Evolutionary conservation across 2,329 filamentous ascomycete genomes (phyloP), one percentile per base, ranked within the genome.

Genomic region (Alternaria atra): DNA sequence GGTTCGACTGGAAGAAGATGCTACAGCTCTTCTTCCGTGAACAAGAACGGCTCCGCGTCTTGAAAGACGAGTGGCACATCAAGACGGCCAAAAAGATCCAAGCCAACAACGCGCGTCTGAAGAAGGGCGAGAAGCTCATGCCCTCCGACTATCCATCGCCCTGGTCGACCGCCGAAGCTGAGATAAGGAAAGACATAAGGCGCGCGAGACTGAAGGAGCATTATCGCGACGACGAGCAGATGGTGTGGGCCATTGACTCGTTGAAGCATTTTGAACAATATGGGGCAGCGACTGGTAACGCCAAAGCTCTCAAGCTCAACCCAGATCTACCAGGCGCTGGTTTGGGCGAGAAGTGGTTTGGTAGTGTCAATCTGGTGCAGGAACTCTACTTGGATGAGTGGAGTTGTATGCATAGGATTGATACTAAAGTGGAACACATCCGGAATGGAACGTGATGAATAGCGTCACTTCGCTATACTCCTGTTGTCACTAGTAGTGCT

Each of bases 351-450:
- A 64, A 63, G 10, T 77, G 69, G 70, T 75, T 72, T 53, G 70
- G 71, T 0, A 74, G 73, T 40, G 61, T 66, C 6, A 66, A 71
- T 60, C 30, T 74, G 27, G 68, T 76, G 42, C 72, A 76, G 47
- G 71, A 67, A 44, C 60, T 77, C 4, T 73, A 70, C 60, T 52
- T 77, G 29, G 75, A 77, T 56, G 75, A 77, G 58, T 75, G 72
- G 68, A 73, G 71, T 52, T 73, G 72, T 40, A 63, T 75, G 68
- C 71, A 77, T 54, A 61, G 75, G 48, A 74, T 76, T 43, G 71
- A 73, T 55, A 64, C 60, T 0, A 73, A 73, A 57, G 55, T 64
- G 6, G 69, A 71, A 32, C 65, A 72, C 42, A 39, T 67, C 5
- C 58, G 54, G 39, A 57, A 48, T 9, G 60, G 61, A 3, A 52